Evolutionary conservation across 257 asterid species (phyloP).

Genomic region (Anisodus acutangulus): DNA sequence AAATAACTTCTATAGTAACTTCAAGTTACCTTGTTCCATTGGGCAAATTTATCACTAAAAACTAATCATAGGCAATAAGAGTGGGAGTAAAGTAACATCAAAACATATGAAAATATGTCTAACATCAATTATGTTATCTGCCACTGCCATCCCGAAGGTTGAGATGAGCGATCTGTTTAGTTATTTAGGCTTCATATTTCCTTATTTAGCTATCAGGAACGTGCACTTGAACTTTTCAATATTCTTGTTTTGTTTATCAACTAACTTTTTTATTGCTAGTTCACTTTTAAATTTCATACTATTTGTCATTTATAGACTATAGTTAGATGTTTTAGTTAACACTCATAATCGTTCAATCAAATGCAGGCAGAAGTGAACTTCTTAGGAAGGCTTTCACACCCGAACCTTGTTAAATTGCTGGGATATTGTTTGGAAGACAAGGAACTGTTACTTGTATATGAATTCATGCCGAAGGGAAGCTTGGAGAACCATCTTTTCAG

Average conservation of each 20-base stretch:
- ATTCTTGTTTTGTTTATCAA: constrained; percentile 12
- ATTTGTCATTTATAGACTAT: neutral
- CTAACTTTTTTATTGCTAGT: neutral
- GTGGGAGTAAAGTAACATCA: too few species aligned
- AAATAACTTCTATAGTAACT: neutral
- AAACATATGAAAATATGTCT: too few species aligned
- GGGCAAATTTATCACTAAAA: neutral
- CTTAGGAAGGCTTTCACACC: constrained; percentile 60
- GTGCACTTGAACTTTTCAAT: neutral
- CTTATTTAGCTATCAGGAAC: neutral
- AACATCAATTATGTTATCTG: neutral
- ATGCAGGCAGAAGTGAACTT: constrained; percentile 58
- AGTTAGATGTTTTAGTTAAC: constrained; percentile 15
- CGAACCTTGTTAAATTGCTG: constrained; percentile 53
- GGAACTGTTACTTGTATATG: constrained; percentile 52
- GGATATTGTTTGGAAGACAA: constrained; percentile 57
- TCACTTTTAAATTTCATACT: neutral
- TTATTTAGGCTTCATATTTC: neutral
- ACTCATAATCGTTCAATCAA: constrained; percentile 20
- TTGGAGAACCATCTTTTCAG: constrained; percentile 58
- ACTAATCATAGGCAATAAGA: too few species aligned
- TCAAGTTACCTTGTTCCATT: constrained; percentile 1
- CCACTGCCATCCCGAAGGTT: neutral
- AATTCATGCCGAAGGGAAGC: constrained; percentile 53
- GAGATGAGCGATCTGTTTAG: neutral